These are phyloP conservation scores for Magnaporthiopsis incrustans DNA, from an alignment of 2,329 filamentous ascomycete species.

Conservation along the genomic window DNA sequence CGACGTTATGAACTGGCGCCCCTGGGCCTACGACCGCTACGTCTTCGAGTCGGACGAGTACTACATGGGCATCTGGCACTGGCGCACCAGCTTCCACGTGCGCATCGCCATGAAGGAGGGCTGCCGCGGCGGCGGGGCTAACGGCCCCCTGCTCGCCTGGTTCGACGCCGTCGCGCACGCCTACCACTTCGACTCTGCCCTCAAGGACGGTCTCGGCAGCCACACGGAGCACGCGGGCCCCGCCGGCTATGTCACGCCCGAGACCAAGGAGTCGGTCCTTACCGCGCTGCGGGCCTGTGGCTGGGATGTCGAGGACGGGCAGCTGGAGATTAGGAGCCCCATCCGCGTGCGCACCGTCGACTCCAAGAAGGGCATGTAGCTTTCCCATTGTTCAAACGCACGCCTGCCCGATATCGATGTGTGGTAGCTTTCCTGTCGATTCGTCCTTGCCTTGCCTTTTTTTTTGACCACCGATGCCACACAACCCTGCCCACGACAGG, in stretches of 20 bases:
- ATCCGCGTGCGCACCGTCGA: constrained; percentile 30
- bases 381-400: constrained; percentile 2
- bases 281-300: constrained; percentile 37
- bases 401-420: background rate
- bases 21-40: constrained; percentile 25
- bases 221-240: constrained; percentile 28
- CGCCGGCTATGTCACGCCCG: constrained; percentile 35
- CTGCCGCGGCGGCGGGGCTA: constrained; percentile 19
- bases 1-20: constrained; percentile 23
- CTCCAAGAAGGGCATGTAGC: constrained; percentile 19
- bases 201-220: constrained; percentile 26
- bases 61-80: constrained; percentile 49
- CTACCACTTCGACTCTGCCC: constrained; percentile 27
- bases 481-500: background rate
- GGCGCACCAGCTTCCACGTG: constrained; percentile 41
- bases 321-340: constrained; percentile 57
- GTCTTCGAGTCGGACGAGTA: constrained; percentile 41
- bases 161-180: constrained; percentile 34
- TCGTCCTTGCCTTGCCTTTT: background rate
- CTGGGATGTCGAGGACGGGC: constrained; percentile 58
- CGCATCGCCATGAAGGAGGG: constrained; percentile 50
- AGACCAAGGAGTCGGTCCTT: constrained; percentile 24
- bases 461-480: background rate
- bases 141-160: constrained; percentile 25
- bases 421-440: background rate